Conservation (phyloP, 768 basidiomycete genomes). For the Mycena metata region DNA sequence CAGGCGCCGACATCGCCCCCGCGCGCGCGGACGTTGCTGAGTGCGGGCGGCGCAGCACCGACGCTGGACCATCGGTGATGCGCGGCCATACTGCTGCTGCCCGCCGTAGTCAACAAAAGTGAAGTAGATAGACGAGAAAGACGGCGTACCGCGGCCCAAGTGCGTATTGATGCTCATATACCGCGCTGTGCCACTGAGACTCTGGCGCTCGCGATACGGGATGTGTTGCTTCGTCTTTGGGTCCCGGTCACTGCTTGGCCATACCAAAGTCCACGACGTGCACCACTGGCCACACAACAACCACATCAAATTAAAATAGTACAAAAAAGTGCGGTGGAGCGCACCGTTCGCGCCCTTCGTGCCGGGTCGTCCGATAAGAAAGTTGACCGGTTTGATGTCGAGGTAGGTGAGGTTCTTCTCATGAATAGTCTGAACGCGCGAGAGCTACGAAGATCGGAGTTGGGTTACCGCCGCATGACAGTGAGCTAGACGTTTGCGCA, state of each 20-base stretch:
- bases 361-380: conserved; percentile 93
- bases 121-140: conserved; percentile 15
- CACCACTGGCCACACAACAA: conserved; percentile 63
- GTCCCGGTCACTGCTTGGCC: conserved; percentile 99
- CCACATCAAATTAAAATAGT: conserved; percentile 6
- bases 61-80: conserved; percentile 85
- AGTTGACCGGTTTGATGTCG: conserved; percentile 99
- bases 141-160: conserved; percentile 85
- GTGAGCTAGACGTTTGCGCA: conserved; percentile 43
- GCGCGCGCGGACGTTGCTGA: conserved; percentile 79
- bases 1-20: conserved; percentile 77
- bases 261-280: conserved; percentile 99
- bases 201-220: conserved; percentile 98
- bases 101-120: conserved; percentile 61
- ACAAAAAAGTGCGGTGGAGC: conserved; percentile 37
- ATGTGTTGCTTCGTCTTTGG: conserved; percentile 99
- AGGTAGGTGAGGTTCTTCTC: conserved; percentile 99
- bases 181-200: conserved; percentile 94
- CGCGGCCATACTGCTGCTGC: conserved; percentile 77
- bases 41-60: conserved; percentile 76
- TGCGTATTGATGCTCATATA: conserved; percentile 99
- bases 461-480: conserved; percentile 10
- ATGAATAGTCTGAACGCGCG: conserved; percentile 97
- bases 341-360: conserved; percentile 90
- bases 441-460: conserved; percentile 65